A percentile compares a stretch with the other conserved stretches of the same genome.
Conservation (phyloP, 176 grass and related monocot species). For the Musa beccarii region DNA sequence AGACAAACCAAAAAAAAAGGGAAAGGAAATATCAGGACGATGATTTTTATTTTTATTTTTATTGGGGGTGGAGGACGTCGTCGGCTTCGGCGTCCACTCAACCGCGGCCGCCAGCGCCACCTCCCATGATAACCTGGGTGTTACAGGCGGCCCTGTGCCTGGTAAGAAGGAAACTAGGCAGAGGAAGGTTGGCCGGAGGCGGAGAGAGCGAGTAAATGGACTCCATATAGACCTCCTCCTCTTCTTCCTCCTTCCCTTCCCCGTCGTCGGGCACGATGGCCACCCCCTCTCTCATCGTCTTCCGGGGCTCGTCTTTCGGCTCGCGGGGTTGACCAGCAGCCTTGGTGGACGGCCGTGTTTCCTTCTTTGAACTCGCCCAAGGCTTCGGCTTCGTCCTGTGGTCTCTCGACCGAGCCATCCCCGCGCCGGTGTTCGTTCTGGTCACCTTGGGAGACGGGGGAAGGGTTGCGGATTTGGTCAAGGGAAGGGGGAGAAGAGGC, state of each 20-base stretch:
- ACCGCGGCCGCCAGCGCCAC: background rate
- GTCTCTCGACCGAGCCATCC: background rate
- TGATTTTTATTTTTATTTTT: no score
- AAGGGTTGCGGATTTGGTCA: background rate
- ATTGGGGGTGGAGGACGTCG: no score
- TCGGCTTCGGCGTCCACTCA: no score
- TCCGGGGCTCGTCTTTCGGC: background rate
- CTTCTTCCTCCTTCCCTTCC: background rate
- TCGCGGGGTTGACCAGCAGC: background rate
- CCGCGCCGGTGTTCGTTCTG: background rate
- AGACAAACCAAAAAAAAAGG: background rate
- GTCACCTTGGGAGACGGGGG: background rate
- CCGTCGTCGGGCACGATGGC: background rate
- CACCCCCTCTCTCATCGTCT: background rate
- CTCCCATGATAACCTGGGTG: background rate
- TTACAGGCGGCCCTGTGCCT: background rate
- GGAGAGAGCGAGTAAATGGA: constrained; percentile 18
- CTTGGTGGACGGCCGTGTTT: no score
- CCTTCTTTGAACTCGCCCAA: no score
- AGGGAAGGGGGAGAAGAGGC: background rate
- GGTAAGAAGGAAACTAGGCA: constrained; percentile 5
- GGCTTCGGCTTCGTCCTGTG: background rate
- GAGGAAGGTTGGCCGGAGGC: constrained; percentile 9
- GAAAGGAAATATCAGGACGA: background rate
- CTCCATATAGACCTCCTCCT: background rate